Evolutionary conservation across 2,329 filamentous ascomycete species (phyloP), one percentile per base, ranked within the genome.

Genomic region (Fusarium siculi): DNA sequence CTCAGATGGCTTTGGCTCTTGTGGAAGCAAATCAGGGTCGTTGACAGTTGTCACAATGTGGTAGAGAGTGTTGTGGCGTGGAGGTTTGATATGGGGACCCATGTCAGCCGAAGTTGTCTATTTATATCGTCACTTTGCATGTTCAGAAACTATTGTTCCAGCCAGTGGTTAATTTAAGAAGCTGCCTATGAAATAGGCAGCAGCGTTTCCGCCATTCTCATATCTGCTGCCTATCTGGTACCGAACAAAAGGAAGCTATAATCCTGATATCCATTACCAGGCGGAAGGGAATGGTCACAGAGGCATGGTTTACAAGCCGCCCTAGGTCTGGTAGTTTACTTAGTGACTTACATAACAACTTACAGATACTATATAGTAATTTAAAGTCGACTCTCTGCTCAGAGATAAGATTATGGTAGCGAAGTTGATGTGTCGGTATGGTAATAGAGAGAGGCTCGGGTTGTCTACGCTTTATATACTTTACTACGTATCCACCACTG

Each of bases 351-450:
- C 4, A 7, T 1, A 15, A 8, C 10, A 2, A 10, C 3, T 14
- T 10, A 19, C 2, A 0, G 10, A 19, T 7, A 5, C 4, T 15
- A 4, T 14, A 0, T 19, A 23, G 6, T 8, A 7, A 2, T 7
- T 8, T 1, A 23, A 8, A 19, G 1, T 34, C 2, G 7, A 3
- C 5, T 49, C 2, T 18, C 7, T n/a, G 15, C 2, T 11, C 7
- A 12, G 4, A n/a, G 9, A 12, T 7, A 32, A 7, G 4, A n/a
- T 11, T 16, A 8, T 5, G 11, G 7, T 11, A n/a, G 6, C 4
- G 2, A n/a, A 18, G 9, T 0, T 16, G 15, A 7, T 21, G 4
- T 12, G 9, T 28, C 4, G 8, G 14, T 18, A n/a, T 12, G 12
- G 14, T 16, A 7, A 9, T 49, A 7, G 4, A 25, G 14, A 4